phyloP scores from a whole-genome alignment of 106 monocot genomes.

The Agapanthus africanus region DNA sequence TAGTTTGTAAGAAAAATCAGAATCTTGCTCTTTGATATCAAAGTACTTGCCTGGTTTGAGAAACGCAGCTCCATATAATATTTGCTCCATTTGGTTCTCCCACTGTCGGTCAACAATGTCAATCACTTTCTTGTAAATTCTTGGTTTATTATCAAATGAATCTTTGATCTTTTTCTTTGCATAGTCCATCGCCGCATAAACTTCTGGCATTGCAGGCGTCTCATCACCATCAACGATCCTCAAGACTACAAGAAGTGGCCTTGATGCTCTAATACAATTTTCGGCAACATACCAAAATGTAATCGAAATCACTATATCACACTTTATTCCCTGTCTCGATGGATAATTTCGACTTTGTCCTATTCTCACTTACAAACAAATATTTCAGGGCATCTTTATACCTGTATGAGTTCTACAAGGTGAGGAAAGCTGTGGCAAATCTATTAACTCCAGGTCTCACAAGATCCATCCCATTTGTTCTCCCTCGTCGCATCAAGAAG shows the following conservation, averaged over 20 bases:
- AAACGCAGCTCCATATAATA: no score
- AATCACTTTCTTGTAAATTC: no score
- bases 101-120: no score
- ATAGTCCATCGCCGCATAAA: neutral
- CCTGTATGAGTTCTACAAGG: neutral
- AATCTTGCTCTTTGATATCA: no score
- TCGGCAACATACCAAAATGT: neutral
- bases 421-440: neutral
- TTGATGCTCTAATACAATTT: neutral
- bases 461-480: slow-evolving; percentile 2
- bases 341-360: neutral
- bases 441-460: neutral
- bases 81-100: no score
- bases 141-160: neutral
- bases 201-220: neutral
- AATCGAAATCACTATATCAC: neutral
- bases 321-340: neutral
- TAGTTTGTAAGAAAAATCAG: no score
- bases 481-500: neutral
- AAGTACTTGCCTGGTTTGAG: no score
- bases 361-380: neutral
- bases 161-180: neutral
- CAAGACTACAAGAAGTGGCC: neutral
- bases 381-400: neutral
- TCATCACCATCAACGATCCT: neutral